phyloP scores from a whole-genome alignment of 192 early-diverging fungal genomes.

The Entrophospora sp. region DNA sequence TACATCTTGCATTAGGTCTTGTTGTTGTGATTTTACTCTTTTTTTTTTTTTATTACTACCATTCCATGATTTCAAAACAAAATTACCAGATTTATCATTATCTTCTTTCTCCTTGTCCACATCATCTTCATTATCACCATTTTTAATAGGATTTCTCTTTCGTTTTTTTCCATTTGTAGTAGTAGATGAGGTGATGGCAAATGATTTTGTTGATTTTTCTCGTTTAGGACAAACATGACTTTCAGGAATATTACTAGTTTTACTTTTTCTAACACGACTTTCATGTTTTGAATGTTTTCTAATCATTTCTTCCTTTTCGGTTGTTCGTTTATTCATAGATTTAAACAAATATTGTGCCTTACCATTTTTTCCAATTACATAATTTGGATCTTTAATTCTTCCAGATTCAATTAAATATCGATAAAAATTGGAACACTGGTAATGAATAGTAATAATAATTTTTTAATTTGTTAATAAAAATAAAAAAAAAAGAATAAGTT shows the following conservation, averaged over 20 bases:
- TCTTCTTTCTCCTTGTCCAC: too few relatives aligned
- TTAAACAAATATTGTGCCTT: constrained; percentile 87
- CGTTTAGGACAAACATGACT: too few relatives aligned
- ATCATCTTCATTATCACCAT: constrained; percentile 52
- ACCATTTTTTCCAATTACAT: constrained; percentile 82
- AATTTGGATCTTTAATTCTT: constrained; percentile 86
- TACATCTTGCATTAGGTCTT: constrained; percentile 47
- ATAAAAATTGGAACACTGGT: constrained; percentile 93
- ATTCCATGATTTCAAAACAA: constrained; percentile 50
- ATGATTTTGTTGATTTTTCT: too few relatives aligned
- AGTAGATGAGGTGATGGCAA: too few relatives aligned
- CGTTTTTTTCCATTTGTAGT: too few relatives aligned
- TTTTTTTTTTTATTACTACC: too few relatives aligned
- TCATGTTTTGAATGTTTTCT: constrained; percentile 64
- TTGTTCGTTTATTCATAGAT: constrained; percentile 73
- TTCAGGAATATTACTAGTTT: too few relatives aligned
- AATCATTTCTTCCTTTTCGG: constrained; percentile 69
- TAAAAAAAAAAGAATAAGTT: too few relatives aligned
- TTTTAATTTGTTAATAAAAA: too few relatives aligned
- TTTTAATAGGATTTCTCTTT: too few relatives aligned
- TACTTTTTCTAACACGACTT: constrained; percentile 20
- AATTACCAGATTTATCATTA: constrained; percentile 63
- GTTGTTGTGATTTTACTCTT: too few relatives aligned
- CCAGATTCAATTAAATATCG: constrained; percentile 79
- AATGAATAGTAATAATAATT: too few relatives aligned